These are phyloP conservation scores for Lentinus tigrinus DNA, from an alignment of 768 basidiomycete species.

Conservation along the genomic window DNA sequence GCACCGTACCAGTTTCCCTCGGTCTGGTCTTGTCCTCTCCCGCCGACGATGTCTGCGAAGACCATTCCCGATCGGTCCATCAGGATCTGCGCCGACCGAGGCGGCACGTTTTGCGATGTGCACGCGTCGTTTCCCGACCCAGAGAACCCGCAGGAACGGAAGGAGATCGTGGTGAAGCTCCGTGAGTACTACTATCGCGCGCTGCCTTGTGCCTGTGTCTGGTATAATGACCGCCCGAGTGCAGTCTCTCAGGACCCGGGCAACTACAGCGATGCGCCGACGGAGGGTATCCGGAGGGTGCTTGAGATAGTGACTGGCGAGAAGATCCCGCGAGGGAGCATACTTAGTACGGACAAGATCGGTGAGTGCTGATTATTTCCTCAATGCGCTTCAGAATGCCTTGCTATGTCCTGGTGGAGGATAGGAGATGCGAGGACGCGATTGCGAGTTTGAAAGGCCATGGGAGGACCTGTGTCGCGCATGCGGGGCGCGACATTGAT, in stretches of 20 bases:
- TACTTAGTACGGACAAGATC: conserved; percentile 77
- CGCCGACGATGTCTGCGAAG: conserved; percentile 1
- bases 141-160: conserved; percentile 53
- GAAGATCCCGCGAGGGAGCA: conserved; percentile 61
- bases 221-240: not conserved
- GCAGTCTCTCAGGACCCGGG: conserved; percentile 85
- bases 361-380: conserved; percentile 42
- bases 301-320: conserved; percentile 75
- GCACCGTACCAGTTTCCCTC: too few relatives aligned
- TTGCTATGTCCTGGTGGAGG: too few relatives aligned
- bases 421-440: too few relatives aligned
- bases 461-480: too few relatives aligned
- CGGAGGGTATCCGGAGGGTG: conserved; percentile 87
- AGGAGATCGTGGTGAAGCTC: conserved; percentile 89
- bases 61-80: conserved; percentile 71
- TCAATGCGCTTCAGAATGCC: not conserved
- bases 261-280: conserved; percentile 91
- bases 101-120: conserved; percentile 91
- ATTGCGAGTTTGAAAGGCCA: too few relatives aligned
- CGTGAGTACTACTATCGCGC: conserved; percentile 40
- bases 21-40: not conserved
- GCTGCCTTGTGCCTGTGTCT: not conserved
- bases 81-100: conserved; percentile 83
- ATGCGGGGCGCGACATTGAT: too few relatives aligned
- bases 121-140: conserved; percentile 84